These are phyloP conservation scores for Oryza meridionalis DNA, from an alignment of 176 grass and related monocot genomes.

Conservation along the genomic window DNA sequence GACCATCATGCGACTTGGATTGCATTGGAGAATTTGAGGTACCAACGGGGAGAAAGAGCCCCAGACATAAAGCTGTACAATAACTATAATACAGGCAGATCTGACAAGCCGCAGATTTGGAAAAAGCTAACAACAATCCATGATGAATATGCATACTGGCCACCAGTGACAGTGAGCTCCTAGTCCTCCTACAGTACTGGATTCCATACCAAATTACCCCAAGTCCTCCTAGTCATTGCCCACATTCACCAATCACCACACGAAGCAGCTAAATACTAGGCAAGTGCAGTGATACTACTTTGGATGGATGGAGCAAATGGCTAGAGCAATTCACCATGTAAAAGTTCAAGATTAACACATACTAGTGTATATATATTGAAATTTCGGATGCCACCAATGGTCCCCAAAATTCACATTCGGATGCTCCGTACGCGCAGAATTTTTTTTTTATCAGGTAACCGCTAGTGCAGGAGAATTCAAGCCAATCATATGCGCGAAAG, in stretches of 20 bases:
- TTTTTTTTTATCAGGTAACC: neutral
- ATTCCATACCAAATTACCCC: conserved; percentile 17
- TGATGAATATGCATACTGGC: conserved; percentile 23
- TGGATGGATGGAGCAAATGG: neutral
- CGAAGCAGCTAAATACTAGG: neutral
- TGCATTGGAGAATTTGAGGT: conserved; percentile 39
- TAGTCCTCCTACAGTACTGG: too few relatives aligned
- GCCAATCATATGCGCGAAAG: neutral
- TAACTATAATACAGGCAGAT: conserved; percentile 45
- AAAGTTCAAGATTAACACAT: neutral
- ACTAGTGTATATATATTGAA: neutral
- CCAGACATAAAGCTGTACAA: conserved; percentile 48
- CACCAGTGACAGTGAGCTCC: neutral
- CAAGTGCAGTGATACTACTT: neutral
- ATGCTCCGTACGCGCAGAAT: neutral
- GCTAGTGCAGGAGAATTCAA: neutral
- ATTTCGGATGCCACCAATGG: neutral
- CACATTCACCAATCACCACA: conserved; percentile 17
- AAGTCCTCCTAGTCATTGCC: conserved; percentile 23
- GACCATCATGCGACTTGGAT: conserved; percentile 44
- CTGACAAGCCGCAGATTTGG: conserved; percentile 42
- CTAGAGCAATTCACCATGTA: neutral
- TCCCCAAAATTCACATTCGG: neutral
- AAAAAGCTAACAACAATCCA: conserved; percentile 38
- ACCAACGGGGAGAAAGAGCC: conserved; percentile 26